A percentile compares a stretch with the other conserved stretches of the same genome.
Evolutionary conservation across 2,329 filamentous ascomycete genomes (phyloP).

Genomic region (Alternaria ventricosa): DNA sequence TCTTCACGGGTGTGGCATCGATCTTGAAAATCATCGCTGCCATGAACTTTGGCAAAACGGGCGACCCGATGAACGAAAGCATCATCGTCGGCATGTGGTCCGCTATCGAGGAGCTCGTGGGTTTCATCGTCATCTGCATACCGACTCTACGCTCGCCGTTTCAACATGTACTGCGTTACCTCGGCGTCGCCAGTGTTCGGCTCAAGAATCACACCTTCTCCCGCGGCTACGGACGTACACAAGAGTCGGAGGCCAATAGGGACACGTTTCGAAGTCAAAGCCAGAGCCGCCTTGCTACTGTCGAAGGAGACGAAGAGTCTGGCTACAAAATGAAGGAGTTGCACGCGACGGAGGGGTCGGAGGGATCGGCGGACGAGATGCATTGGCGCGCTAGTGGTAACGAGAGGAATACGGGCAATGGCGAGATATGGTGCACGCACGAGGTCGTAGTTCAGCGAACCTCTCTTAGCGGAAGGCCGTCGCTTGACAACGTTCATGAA

Average conservation of each 20-base stretch:
- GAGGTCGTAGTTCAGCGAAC: constrained; percentile 18
- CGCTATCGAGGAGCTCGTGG: constrained; percentile 28
- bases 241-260: neutral
- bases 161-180: constrained; percentile 18
- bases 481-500: neutral
- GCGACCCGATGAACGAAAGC: constrained; percentile 20
- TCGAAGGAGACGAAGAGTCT: neutral
- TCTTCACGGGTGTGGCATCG: constrained; percentile 28
- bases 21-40: constrained; percentile 26
- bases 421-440: constrained; percentile 20
- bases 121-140: constrained; percentile 32
- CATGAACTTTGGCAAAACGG: constrained; percentile 17
- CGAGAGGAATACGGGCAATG: neutral
- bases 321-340: constrained; percentile 10
- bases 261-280: neutral
- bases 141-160: constrained; percentile 30
- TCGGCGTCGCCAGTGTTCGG: constrained; percentile 8
- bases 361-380: constrained; percentile 7
- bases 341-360: constrained; percentile 3
- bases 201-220: constrained; percentile 3
- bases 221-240: constrained; percentile 8
- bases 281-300: constrained; percentile 1
- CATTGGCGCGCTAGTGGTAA: neutral
- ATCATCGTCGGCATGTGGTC: constrained; percentile 28
- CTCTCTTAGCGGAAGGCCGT: constrained; percentile 10